Evolutionary conservation across 1,284 basidiomycete genomes (phyloP), one percentile per base, ranked within the genome.

Genomic region (Quambalaria eucalypti): DNA sequence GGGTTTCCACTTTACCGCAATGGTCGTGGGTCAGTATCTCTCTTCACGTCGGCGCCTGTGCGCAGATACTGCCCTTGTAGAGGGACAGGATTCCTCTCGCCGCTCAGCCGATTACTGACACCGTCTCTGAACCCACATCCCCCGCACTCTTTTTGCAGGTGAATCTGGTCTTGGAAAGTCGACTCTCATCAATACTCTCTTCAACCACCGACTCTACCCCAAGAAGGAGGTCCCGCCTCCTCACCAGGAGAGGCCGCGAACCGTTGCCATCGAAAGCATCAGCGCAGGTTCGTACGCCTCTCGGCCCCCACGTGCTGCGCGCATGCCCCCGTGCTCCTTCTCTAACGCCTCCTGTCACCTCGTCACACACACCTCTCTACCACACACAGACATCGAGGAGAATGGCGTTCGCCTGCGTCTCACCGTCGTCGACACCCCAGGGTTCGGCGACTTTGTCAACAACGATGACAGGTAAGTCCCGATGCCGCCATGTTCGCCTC

Each of bases 121-220:
- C 4, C 4, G 10, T 14, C 36, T 28, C 49, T 50, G 49, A 33
- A n/a, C 30, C 12, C 16, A n/a, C 29, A 10, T 39, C 5, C 33
- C 19, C 33, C 49, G 5, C 49, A 16, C 50, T 30, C 28, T n/a
- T n/a, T 25, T 19, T 8, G 10, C 46, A 63, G 62, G 62, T 36
- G 71, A 74, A 55, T 71, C 70, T 19, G 72, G 72, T 56, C 65
- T 74, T n/a, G 72, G 72, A 51, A 74, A 74, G 63, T 73, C 70
- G 39, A 74, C 72, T 10, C 59, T 74, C 48, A 69, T 74, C 65
- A 74, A 74, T 67, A 74, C 72, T 9, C 63, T 74, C 38, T 74
- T 74, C 65, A 74, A 74, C 65, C 73, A 67, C n/a, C 68, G 66
- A 25, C 63, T 74, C 38, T 72, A 73, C 54, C 69, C 70, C 19